Evolutionary conservation across 495 filamentous ascomycete genomes (phyloP).

Genomic region (Rostrohypoxylon terebratum): DNA sequence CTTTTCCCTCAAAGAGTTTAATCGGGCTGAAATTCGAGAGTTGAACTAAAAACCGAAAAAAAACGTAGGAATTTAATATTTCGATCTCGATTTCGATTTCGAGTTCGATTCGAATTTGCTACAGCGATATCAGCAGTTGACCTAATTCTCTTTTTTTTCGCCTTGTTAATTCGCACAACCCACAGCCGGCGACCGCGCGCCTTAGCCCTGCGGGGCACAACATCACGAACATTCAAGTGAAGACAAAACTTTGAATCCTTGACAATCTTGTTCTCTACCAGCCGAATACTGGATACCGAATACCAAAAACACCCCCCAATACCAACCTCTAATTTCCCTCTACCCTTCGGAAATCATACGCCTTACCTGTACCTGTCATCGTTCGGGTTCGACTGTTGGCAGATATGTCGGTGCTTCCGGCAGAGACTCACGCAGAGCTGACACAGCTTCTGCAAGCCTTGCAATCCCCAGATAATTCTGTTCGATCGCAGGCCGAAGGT

Average conservation of each 20-base stretch:
- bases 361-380: conserved; percentile 2
- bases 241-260: conserved; percentile 21
- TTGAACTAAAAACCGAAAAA: neutral
- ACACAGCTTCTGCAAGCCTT: conserved; percentile 85
- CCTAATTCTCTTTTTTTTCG: neutral
- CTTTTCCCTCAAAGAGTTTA: conserved; percentile 1
- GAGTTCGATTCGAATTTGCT: neutral
- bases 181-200: conserved; percentile 31
- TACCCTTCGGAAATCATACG: conserved; percentile 4
- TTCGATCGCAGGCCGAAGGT: conserved; percentile 87
- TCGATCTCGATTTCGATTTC: no score
- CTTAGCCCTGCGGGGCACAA: conserved; percentile 49
- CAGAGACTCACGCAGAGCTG: conserved; percentile 84
- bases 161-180: conserved; percentile 13
- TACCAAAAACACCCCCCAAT: neutral
- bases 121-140: conserved; percentile 6
- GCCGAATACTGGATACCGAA: neutral
- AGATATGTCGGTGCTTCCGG: conserved; percentile 85
- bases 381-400: conserved; percentile 17
- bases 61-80: neutral
- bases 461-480: conserved; percentile 87
- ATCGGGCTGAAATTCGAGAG: neutral
- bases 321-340: neutral
- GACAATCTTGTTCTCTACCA: conserved; percentile 21
- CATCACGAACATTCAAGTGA: conserved; percentile 14